Base-by-base conservation (phyloP, 768 basidiomycete species). In the Myochromella boudieri region DNA sequence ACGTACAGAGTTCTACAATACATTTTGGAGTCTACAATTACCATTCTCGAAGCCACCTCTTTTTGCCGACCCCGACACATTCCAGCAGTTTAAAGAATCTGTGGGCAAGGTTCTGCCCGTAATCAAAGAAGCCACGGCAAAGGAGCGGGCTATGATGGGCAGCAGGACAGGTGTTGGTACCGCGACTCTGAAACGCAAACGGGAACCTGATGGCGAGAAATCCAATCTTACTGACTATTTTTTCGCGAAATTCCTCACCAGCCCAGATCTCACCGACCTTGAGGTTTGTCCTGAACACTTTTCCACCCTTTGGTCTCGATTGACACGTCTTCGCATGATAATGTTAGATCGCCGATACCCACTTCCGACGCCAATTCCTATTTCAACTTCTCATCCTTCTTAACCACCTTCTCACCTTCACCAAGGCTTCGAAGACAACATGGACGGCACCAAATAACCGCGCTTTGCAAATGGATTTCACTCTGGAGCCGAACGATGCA, bases 211-310 rank as follows among this genome's bases (percentile, higher is more conserved):
- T 27, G 58, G 64, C n/a, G 76, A 79, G 41, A 84, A 82, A 58
- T 69, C 66, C 12, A 73, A 72, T 44, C 67, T 70, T 15, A 80
- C 72, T 39, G 85, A 93, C 50, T 94, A 93, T 61, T 95, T 95
- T 68, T 95, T 94, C 59, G 90, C 93, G 28, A 97, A 95, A 65
- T 95, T 92, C 67, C 69, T 97, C 44, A 95, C 93, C 1, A 91
- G 83, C 52, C 85, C 89, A 0, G 91, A 93, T 45, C 70, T 97
- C 17, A 71, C 94, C 12, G 91, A 89, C 42, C 82, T 94, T 37
- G 92, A 97, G 77, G 93, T 92, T 41, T 40, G 74, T 57, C 25
- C 14, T 34, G 2, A 27, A 25, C 18, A 28, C 40, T 22, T 29
- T 46, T 53, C 45, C 5, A 26, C 6, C n/a, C 28, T 5, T n/a